Conservation (phyloP, 2,329 filamentous ascomycete genomes). For the Septoria linicola region DNA sequence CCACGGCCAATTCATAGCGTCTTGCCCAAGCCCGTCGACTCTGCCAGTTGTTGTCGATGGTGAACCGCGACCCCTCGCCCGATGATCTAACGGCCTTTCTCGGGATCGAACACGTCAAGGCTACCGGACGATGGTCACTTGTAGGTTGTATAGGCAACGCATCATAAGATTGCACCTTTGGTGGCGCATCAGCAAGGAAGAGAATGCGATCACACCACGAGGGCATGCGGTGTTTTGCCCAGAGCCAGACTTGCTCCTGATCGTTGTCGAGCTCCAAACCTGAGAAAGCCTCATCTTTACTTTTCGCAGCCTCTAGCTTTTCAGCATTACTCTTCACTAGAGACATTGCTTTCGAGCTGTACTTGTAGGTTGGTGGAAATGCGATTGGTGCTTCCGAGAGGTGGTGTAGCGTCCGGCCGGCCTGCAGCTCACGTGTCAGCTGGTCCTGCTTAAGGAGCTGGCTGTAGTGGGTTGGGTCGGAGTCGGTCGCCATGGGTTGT, state of each 20-base stretch:
- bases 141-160: constrained; percentile 75
- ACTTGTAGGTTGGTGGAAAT: constrained; percentile 96
- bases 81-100: constrained; percentile 32
- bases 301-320: constrained; percentile 17
- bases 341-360: constrained; percentile 50
- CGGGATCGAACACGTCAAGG: constrained; percentile 67
- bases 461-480: constrained; percentile 62
- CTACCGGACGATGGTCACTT: constrained; percentile 86
- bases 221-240: constrained; percentile 81
- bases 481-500: constrained; percentile 51
- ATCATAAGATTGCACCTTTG: constrained; percentile 62
- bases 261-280: constrained; percentile 19
- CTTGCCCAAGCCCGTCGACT: constrained; percentile 54
- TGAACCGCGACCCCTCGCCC: constrained; percentile 16
- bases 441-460: constrained; percentile 74
- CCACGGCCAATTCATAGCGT: constrained; percentile 59
- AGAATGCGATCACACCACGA: constrained; percentile 92
- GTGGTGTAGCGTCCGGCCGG: constrained; percentile 72
- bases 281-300: constrained; percentile 21
- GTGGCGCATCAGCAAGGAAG: constrained; percentile 54
- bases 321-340: constrained; percentile 31
- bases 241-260: constrained; percentile 43
- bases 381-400: constrained; percentile 69
- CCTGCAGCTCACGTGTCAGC: constrained; percentile 67
- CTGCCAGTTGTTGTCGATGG: constrained; percentile 52